Evolutionary conservation across 352 stramenopile genomes (phyloP).

Genomic region (Globisporangium parvum): DNA sequence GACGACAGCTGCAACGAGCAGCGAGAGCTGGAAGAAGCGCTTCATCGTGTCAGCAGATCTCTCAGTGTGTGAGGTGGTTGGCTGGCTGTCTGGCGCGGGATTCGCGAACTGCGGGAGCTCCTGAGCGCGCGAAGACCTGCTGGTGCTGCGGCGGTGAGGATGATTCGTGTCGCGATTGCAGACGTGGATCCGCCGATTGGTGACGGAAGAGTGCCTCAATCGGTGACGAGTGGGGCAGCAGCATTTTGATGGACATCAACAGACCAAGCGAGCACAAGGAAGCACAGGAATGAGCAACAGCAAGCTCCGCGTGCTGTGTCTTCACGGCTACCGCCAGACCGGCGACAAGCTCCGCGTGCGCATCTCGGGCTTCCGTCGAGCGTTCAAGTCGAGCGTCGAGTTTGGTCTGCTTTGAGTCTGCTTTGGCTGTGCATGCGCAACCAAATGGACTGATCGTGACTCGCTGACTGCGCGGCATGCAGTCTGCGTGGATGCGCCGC

Average conservation of each 20-base stretch:
- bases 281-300: slow-evolving; percentile 6
- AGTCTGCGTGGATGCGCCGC: slow-evolving; percentile 79
- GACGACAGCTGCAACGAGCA: slow-evolving; percentile 29
- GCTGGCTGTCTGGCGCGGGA: background rate
- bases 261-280: background rate
- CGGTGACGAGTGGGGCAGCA: no score
- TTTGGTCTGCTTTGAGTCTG: no score
- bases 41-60: background rate
- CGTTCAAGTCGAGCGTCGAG: slow-evolving; percentile 74
- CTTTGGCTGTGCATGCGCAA: no score
- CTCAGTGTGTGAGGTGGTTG: background rate
- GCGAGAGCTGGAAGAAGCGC: slow-evolving; percentile 18
- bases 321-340: slow-evolving; percentile 81
- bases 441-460: background rate
- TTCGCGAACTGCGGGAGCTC: background rate
- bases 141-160: no score
- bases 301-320: slow-evolving; percentile 73
- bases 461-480: background rate
- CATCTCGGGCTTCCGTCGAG: slow-evolving; percentile 61
- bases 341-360: slow-evolving; percentile 61
- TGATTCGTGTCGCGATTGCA: no score
- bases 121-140: no score
- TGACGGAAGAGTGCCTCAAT: no score
- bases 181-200: no score
- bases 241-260: background rate